Percentiles rank a stretch among this genome's conserved stretches.
These are phyloP conservation scores for Ceraceosorus bombacis DNA, from an alignment of 1,284 basidiomycete genomes.

Conservation along the genomic window DNA sequence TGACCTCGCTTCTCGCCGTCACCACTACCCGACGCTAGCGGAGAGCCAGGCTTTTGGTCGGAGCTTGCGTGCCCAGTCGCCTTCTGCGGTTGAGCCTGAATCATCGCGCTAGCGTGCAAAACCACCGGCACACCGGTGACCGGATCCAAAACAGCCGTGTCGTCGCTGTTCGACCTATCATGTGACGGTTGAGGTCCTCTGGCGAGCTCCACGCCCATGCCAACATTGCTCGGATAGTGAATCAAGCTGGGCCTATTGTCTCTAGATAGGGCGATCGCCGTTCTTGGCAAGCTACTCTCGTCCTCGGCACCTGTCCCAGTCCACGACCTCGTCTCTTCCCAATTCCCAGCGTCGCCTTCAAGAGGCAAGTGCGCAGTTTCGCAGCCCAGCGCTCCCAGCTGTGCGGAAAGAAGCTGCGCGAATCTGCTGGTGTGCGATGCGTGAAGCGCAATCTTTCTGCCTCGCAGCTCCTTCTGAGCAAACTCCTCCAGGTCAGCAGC, in stretches of 20 bases:
- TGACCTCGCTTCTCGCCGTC: no score
- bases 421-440: slow-evolving; percentile 19
- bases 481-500: slow-evolving; percentile 5
- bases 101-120: slow-evolving; percentile 10
- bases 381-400: slow-evolving; percentile 19
- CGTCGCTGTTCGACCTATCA: slow-evolving; percentile 4
- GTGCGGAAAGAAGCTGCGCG: slow-evolving; percentile 15
- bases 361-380: slow-evolving; percentile 21
- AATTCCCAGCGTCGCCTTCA: slow-evolving; percentile 4
- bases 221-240: slow-evolving; percentile 28
- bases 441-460: slow-evolving; percentile 28
- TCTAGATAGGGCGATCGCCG: slow-evolving; percentile 25
- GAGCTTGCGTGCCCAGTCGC: neutral
- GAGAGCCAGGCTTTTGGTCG: neutral
- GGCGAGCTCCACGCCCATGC: slow-evolving; percentile 8
- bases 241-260: slow-evolving; percentile 24
- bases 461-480: slow-evolving; percentile 18
- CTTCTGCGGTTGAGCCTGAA: no score
- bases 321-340: slow-evolving; percentile 12
- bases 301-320: slow-evolving; percentile 10
- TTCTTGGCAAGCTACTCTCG: slow-evolving; percentile 16
- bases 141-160: slow-evolving; percentile 31
- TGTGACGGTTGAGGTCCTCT: no score
- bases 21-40: neutral
- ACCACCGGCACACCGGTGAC: slow-evolving; percentile 30